Evolutionary conservation across 768 basidiomycete species (phyloP).

Genomic region (Gymnopilus dilepis): DNA sequence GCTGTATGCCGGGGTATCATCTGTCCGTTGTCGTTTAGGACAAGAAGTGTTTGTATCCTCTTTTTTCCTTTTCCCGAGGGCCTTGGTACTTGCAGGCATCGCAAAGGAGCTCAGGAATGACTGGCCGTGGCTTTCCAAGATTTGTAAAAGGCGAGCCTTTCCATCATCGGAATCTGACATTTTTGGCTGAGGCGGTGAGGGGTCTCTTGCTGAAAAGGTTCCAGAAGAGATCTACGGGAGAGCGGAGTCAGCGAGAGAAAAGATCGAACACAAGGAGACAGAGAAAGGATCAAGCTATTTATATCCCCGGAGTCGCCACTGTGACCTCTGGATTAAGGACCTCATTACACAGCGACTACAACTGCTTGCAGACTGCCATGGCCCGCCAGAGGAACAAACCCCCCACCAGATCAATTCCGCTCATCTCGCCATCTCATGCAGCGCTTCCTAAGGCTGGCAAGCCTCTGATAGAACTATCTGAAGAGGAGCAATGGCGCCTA

Average conservation of each 20-base stretch:
- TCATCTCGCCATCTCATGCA: constrained; percentile 22
- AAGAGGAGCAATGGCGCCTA: constrained; percentile 81
- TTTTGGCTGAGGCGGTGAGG: too few species aligned
- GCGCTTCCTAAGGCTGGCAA: constrained; percentile 20
- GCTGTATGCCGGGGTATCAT: constrained; percentile 23
- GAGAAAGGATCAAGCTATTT: too few species aligned
- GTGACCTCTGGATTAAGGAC: too few species aligned
- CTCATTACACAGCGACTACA: too few species aligned
- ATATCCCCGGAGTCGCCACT: too few species aligned
- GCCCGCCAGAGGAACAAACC: constrained; percentile 25
- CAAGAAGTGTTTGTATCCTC: not conserved
- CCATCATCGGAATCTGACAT: constrained; percentile 25
- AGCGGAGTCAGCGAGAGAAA: too few species aligned
- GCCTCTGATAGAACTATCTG: constrained; percentile 57
- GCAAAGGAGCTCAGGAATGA: constrained; percentile 51
- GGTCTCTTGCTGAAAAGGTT: not conserved
- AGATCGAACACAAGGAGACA: too few species aligned
- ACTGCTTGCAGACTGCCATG: too few species aligned
- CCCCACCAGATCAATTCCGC: constrained; percentile 15
- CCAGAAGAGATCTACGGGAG: too few species aligned
- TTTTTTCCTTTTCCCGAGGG: constrained; percentile 22
- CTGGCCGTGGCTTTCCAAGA: constrained; percentile 53
- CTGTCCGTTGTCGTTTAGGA: constrained; percentile 30
- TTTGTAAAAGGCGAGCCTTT: constrained; percentile 36
- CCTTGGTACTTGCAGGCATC: constrained; percentile 21